These are phyloP conservation scores for Alternaria hordeiaustralica DNA, from an alignment of 2,329 filamentous ascomycete genomes.

Conservation along the genomic window DNA sequence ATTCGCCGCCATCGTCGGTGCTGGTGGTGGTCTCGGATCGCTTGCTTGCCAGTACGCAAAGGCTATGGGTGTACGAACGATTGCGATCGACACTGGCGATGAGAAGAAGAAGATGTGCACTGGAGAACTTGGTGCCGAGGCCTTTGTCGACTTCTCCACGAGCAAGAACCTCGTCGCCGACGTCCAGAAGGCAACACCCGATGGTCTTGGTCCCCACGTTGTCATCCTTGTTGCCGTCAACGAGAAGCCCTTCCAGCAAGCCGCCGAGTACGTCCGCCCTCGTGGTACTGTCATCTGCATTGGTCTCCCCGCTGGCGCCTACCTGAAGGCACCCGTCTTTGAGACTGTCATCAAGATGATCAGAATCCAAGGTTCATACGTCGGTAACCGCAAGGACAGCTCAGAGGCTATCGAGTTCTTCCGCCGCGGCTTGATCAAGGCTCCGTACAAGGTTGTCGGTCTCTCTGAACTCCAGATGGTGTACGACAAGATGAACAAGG, in stretches of 20 bases:
- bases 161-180: constrained; percentile 81
- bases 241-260: constrained; percentile 96
- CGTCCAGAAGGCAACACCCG: constrained; percentile 79
- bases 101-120: constrained; percentile 77
- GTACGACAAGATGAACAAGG: constrained; percentile 72
- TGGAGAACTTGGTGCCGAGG: constrained; percentile 70
- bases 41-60: constrained; percentile 86
- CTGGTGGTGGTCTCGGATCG: constrained; percentile 80
- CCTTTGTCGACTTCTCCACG: constrained; percentile 81
- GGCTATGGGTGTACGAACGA: constrained; percentile 82
- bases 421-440: constrained; percentile 80
- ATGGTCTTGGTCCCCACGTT: constrained; percentile 84
- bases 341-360: constrained; percentile 90
- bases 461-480: constrained; percentile 80
- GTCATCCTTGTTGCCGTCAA: constrained; percentile 84
- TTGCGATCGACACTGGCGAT: constrained; percentile 82
- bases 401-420: constrained; percentile 92
- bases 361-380: constrained; percentile 84
- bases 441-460: constrained; percentile 84
- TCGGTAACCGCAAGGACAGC: constrained; percentile 88
- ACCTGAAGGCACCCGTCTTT: constrained; percentile 84
- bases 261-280: constrained; percentile 83
- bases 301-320: constrained; percentile 79
- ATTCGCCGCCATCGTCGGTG: constrained; percentile 83
- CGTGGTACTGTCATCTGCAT: constrained; percentile 86